These are phyloP conservation scores for Penicillium sp. DNA, from an alignment of 2,329 filamentous ascomycete genomes.

Conservation along the genomic window DNA sequence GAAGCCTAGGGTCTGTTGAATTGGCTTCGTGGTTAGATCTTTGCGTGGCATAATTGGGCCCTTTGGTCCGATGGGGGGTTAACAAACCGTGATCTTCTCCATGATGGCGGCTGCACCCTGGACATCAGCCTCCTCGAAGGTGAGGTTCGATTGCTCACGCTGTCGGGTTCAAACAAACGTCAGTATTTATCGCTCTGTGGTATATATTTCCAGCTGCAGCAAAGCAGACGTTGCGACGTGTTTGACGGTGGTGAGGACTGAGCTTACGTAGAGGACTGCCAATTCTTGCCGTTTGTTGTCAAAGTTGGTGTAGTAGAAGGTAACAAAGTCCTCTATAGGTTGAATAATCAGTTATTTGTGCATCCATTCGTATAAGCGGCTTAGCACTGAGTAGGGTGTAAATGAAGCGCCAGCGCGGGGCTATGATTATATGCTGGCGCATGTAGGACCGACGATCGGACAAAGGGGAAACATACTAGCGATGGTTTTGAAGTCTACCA, in stretches of 20 bases:
- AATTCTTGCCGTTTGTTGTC: slow-evolving; percentile 69
- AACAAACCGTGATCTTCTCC: slow-evolving; percentile 76
- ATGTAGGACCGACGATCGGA: not conserved
- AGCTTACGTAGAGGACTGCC: slow-evolving; percentile 74
- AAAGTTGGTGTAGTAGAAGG: slow-evolving; percentile 89
- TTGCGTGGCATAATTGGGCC: not conserved
- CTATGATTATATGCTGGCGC: not conserved
- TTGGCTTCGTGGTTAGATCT: not conserved
- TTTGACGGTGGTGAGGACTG: not conserved
- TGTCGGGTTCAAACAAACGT: slow-evolving; percentile 35
- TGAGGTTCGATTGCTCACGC: slow-evolving; percentile 86
- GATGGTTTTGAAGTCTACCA: slow-evolving; percentile 38
- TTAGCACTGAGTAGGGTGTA: too few relatives aligned
- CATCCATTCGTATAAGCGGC: too few relatives aligned
- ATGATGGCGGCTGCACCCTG: slow-evolving; percentile 67
- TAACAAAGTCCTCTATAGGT: slow-evolving; percentile 75
- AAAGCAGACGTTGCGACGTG: not conserved
- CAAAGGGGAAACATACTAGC: slow-evolving; percentile 37
- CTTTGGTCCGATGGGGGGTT: not conserved
- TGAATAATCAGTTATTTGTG: not conserved
- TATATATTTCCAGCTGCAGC: not conserved
- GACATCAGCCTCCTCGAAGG: slow-evolving; percentile 74
- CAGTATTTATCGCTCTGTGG: too few relatives aligned
- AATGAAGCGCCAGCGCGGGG: not conserved
- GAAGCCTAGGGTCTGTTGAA: slow-evolving; percentile 70